Conservation (phyloP, 371 early-diverging fungal genomes). For the Lichtheimia corymbifera region DNA sequence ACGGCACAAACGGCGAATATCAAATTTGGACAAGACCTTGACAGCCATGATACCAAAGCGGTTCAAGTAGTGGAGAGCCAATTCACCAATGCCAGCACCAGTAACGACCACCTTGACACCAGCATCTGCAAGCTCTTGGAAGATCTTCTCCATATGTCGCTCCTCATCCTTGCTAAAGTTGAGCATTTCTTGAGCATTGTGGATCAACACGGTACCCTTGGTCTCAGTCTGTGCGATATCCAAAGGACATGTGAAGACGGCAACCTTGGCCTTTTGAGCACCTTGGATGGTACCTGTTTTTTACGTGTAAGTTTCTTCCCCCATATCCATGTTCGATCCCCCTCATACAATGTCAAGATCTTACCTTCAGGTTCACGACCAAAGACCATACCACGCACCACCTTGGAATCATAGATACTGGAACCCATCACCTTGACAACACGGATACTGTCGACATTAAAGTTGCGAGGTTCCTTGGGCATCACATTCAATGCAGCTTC, state of each 20-base stretch:
- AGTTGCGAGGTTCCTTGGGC: slow-evolving; percentile 84
- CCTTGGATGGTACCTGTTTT: slow-evolving; percentile 51
- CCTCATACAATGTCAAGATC: neutral
- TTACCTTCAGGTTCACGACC: slow-evolving; percentile 91
- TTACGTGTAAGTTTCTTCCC: neutral
- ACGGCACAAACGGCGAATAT: slow-evolving; percentile 92
- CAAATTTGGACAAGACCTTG: slow-evolving; percentile 94
- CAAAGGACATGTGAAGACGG: slow-evolving; percentile 96
- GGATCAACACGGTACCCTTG: slow-evolving; percentile 98
- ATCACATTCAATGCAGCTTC: slow-evolving; percentile 89
- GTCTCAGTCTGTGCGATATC: slow-evolving; percentile 98
- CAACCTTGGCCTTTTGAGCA: slow-evolving; percentile 88
- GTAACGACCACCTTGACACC: slow-evolving; percentile 94
- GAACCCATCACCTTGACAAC: slow-evolving; percentile 98
- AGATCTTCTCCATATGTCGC: slow-evolving; percentile 73
- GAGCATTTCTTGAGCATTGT: slow-evolving; percentile 96
- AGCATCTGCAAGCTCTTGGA: slow-evolving; percentile 89
- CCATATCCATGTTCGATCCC: neutral
- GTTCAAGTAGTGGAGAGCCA: slow-evolving; percentile 94
- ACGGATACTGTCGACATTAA: slow-evolving; percentile 95
- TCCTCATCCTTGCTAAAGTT: slow-evolving; percentile 96
- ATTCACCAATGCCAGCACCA: slow-evolving; percentile 89
- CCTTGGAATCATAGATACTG: slow-evolving; percentile 87
- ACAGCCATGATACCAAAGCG: slow-evolving; percentile 88
- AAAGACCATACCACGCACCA: slow-evolving; percentile 98